Evolutionary conservation across 495 filamentous ascomycete genomes (phyloP).

Genomic region (Penicillium pancosmium): DNA sequence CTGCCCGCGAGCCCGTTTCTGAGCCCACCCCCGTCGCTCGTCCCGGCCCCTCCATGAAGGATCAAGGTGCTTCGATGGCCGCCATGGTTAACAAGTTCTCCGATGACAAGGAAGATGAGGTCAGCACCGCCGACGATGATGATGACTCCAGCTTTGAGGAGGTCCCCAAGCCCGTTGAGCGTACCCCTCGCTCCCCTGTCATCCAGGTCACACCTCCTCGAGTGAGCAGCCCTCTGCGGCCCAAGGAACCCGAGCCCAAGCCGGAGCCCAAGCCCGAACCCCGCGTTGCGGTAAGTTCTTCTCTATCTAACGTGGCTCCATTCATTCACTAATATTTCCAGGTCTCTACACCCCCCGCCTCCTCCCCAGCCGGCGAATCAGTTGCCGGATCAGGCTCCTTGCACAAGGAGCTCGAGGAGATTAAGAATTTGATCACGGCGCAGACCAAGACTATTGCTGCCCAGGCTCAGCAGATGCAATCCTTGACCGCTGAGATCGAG

Average conservation of each 20-base stretch:
- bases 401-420: conserved; percentile 45
- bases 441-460: conserved; percentile 49
- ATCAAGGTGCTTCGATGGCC: conserved; percentile 83
- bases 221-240: conserved; percentile 40
- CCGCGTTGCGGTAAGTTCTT: conserved; percentile 9
- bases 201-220: conserved; percentile 33
- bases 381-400: conserved; percentile 26
- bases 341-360: conserved; percentile 23
- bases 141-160: conserved; percentile 81
- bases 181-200: conserved; percentile 34
- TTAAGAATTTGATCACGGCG: conserved; percentile 47
- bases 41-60: conserved; percentile 70
- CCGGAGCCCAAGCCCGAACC: conserved; percentile 19
- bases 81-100: conserved; percentile 82
- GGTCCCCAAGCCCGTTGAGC: conserved; percentile 65
- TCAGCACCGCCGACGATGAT: conserved; percentile 61
- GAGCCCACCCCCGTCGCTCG: conserved; percentile 48
- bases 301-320: background rate
- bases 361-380: conserved; percentile 23
- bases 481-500: conserved; percentile 48
- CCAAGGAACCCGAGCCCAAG: conserved; percentile 37
- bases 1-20: conserved; percentile 36
- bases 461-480: conserved; percentile 49
- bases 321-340: conserved; percentile 22
- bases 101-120: conserved; percentile 64